phyloP scores from a whole-genome alignment of 78 protist species.

The Dictyostelium brefeldianum region DNA sequence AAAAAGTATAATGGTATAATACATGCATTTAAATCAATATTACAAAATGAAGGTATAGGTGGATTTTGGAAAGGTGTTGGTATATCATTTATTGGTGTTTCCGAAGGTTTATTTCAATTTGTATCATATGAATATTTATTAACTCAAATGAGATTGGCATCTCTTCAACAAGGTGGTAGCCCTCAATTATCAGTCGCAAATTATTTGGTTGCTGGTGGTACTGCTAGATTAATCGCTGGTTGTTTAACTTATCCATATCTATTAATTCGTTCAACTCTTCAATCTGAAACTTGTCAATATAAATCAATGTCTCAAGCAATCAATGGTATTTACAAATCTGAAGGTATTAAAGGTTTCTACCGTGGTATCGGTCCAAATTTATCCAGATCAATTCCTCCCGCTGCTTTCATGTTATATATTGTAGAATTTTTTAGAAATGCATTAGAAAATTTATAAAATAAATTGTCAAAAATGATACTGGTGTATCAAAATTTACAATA shows the following conservation, averaged over 20 bases:
- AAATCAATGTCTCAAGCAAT: conserved; percentile 49
- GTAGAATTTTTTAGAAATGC: conserved; percentile 68
- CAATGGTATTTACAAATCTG: conserved; percentile 22
- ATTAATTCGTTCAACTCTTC: conserved; percentile 59
- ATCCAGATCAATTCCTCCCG: conserved; percentile 54
- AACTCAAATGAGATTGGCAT: not conserved
- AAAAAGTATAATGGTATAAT: conserved; percentile 33
- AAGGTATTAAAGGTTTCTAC: conserved; percentile 65
- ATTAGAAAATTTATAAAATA: not conserved
- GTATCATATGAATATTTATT: conserved; percentile 68
- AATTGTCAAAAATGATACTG: too few species aligned
- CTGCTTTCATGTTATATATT: conserved; percentile 69
- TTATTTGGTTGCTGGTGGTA: conserved; percentile 62
- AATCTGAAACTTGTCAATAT: conserved; percentile 55
- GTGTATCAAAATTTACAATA: too few species aligned
- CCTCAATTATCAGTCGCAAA: not conserved
- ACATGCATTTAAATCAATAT: conserved; percentile 33
- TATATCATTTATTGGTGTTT: conserved; percentile 68
- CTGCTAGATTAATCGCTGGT: conserved; percentile 65
- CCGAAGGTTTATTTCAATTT: conserved; percentile 81
- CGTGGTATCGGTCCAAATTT: conserved; percentile 63
- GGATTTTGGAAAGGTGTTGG: conserved; percentile 81
- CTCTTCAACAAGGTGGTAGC: not conserved
- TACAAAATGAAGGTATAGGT: conserved; percentile 43
- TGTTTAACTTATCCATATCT: conserved; percentile 52